A percentile compares a stretch with the other conserved stretches of the same genome.
These are phyloP conservation scores for Nicotiana attenuata DNA, from an alignment of 257 asterid genomes.

Conservation along the genomic window DNA sequence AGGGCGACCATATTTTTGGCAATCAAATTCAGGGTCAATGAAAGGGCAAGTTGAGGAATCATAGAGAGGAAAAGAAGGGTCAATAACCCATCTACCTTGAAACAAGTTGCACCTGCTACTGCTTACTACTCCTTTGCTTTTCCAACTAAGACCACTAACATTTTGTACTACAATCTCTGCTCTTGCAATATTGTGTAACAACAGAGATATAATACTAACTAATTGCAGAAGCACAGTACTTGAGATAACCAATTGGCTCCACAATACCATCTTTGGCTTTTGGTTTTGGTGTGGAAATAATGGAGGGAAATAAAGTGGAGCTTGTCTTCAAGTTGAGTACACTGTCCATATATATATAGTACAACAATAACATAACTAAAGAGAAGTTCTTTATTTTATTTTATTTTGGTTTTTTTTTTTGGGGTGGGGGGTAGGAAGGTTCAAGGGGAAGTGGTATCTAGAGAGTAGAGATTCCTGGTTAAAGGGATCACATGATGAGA, in stretches of 20 bases:
- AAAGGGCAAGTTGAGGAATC: constrained; percentile 51
- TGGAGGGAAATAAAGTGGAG: not conserved
- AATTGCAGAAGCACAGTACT: not conserved
- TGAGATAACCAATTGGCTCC: constrained; percentile 4
- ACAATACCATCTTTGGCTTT: constrained; percentile 3
- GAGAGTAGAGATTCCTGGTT: constrained; percentile 5
- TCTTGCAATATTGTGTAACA: constrained; percentile 3
- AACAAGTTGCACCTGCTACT: constrained; percentile 51
- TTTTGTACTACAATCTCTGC: constrained; percentile 5
- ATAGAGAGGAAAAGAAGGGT: constrained; percentile 47
- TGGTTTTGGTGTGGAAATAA: not conserved
- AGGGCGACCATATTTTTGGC: constrained; percentile 61
- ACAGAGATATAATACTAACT: not conserved
- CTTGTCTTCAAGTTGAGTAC: constrained; percentile 5
- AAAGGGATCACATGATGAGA: not conserved
- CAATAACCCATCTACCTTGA: constrained; percentile 56
- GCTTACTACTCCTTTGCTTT: constrained; percentile 11
- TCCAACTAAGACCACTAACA: constrained; percentile 9
- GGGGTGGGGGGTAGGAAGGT: not conserved
- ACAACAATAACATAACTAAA: not conserved
- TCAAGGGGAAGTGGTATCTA: not conserved
- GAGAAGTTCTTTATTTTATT: not conserved
- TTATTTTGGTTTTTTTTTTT: not conserved
- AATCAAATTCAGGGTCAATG: constrained; percentile 62
- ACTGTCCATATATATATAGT: not conserved